Evolutionary conservation across 202 grass and related monocot genomes (phyloP), one percentile per base, ranked within the genome.

Genomic region (Hordeum pubiflorum): DNA sequence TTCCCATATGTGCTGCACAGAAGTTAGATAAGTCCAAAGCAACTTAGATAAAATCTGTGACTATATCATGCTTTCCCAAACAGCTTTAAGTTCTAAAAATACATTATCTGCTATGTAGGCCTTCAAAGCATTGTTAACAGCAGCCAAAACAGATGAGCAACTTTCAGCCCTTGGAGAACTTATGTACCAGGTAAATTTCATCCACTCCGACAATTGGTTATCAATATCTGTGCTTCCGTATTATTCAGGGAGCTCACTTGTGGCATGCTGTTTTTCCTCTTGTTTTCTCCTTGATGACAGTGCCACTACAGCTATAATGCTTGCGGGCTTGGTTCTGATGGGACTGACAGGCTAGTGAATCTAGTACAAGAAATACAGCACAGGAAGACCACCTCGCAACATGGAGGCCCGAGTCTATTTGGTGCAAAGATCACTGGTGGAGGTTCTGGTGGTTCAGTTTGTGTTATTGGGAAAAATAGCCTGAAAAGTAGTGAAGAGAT

Each of bases 381-480:
- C 87, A 85, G 89, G 32, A 99, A 83, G 70, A 80, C 63, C 9
- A 80, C 52, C 18, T 87, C 87, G n/a, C 74, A 82, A 56, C 81
- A 79, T 27, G 85, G 60, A 10, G 79, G 79, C 17, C 78, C 85
- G 3, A 93, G 83, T 69, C 84, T 99, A 32, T 95, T 99, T 78
- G 96, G 92, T 68, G 96, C 92, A 20, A 99, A 99, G 84, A 99
- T 99, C 33, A 95, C 92, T 0, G 96, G 96, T n/a, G 96, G 96
- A 36, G 92, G 96, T 6, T 99, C 92, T 5, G 96, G 96, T 15
- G 92, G 96, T 37, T 95, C 90, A 2, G 89, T 99, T 43, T 99
- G 96, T 75, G 89, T 99, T 2, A 90, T 99, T 9, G 92, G 92
- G 12, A 90, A 82, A 43, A 99, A 95, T 65, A 89, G 92, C 89